Conservation (phyloP, 495 filamentous ascomycete species). For the Amniculicola lignicola region DNA sequence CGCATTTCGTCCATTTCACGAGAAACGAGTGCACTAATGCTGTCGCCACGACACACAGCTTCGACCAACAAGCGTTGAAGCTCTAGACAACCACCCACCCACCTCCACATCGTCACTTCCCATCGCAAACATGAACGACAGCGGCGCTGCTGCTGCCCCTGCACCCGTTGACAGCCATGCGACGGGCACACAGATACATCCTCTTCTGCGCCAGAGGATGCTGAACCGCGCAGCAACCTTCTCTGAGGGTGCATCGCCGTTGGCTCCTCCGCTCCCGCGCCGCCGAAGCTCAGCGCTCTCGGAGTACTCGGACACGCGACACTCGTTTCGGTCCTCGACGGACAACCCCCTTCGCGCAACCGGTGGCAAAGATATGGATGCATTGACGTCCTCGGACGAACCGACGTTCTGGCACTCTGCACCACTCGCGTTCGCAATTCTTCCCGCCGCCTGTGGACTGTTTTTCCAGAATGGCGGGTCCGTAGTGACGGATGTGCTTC, state of each 20-base stretch:
- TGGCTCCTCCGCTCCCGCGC: conserved; percentile 34
- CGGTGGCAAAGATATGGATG: conserved; percentile 32
- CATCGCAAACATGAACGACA: too few relatives aligned
- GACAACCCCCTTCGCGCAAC: conserved; percentile 74
- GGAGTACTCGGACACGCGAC: conserved; percentile 63
- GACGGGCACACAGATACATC: conserved; percentile 23
- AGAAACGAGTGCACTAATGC: too few relatives aligned
- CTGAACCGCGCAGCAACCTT: conserved; percentile 30
- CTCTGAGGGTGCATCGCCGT: conserved; percentile 27
- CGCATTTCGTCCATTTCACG: too few relatives aligned
- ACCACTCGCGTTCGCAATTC: conserved; percentile 74
- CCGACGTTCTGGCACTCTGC: conserved; percentile 69
- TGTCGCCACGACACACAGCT: too few relatives aligned
- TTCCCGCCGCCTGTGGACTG: conserved; percentile 81
- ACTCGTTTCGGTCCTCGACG: conserved; percentile 65
- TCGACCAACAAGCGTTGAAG: too few relatives aligned
- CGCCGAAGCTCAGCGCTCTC: conserved; percentile 75
- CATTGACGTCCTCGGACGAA: conserved; percentile 41
- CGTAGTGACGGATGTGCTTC: conserved; percentile 77
- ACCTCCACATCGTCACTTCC: too few relatives aligned
- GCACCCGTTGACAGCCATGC: conserved; percentile 13
- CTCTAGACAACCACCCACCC: too few relatives aligned
- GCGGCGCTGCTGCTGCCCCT: conserved; percentile 3
- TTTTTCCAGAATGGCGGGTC: conserved; percentile 80
- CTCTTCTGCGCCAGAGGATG: conserved; percentile 29